Conservation (phyloP, 345 rosid genomes). For the Hibiscus tridactylites region DNA sequence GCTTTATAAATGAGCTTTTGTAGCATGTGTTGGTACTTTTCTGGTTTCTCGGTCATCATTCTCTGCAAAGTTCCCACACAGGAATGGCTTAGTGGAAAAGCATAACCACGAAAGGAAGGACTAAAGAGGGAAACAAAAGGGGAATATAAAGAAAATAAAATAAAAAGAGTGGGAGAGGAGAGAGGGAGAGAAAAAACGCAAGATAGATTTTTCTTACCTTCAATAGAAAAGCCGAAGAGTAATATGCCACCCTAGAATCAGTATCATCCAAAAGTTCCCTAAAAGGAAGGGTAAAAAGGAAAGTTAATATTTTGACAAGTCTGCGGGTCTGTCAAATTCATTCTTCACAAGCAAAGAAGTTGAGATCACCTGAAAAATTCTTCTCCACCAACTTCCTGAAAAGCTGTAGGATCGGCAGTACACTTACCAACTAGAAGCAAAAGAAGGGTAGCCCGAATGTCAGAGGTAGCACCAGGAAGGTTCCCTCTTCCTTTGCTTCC, state of each 20-base stretch:
- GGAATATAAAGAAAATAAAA: neutral
- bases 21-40: conserved; percentile 88
- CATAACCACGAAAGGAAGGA: neutral
- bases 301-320: conserved; percentile 12
- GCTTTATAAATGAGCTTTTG: conserved; percentile 93
- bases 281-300: conserved; percentile 8
- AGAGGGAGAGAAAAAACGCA: neutral
- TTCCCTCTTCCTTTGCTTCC: conserved; percentile 99
- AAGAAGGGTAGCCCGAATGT: conserved; percentile 84
- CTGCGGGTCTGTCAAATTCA: conserved; percentile 8
- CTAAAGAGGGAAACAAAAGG: neutral
- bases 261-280: conserved; percentile 94
- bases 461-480: conserved; percentile 92
- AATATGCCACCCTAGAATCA: conserved; percentile 96
- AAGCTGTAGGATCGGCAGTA: conserved; percentile 78
- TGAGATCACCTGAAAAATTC: conserved; percentile 73
- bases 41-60: conserved; percentile 96
- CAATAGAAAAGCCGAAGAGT: conserved; percentile 87
- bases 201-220: conserved; percentile 47
- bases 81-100: conserved; percentile 19
- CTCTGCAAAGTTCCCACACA: conserved; percentile 41
- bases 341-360: conserved; percentile 3
- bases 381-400: conserved; percentile 88
- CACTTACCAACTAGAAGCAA: conserved; percentile 93
- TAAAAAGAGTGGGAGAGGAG: neutral